These are phyloP conservation scores for Solanum hybrid DNA, from an alignment of 305 asterid genomes.

Conservation along the genomic window DNA sequence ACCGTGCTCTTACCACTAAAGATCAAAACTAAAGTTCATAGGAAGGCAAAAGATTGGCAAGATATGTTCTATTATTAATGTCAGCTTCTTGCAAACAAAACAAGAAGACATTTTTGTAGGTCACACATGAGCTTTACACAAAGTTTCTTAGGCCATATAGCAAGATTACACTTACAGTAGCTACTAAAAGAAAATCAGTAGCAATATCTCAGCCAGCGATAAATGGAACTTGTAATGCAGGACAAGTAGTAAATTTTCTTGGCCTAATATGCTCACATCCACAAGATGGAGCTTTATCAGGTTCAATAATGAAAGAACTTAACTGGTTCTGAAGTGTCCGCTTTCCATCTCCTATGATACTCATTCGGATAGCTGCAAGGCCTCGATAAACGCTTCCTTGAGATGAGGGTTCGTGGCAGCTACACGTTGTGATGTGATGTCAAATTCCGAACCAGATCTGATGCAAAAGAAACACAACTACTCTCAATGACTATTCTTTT, in stretches of 20 bases:
- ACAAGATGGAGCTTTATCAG: not conserved
- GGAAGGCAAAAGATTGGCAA: too few species aligned
- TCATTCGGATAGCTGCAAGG: slow-evolving; percentile 47
- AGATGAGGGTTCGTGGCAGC: slow-evolving; percentile 74
- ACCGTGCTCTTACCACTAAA: not conserved
- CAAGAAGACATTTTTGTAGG: not conserved
- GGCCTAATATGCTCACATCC: not conserved
- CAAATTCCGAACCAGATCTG: slow-evolving; percentile 74
- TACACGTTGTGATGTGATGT: slow-evolving; percentile 63
- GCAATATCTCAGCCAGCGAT: not conserved
- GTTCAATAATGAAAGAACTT: not conserved
- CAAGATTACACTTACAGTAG: not conserved
- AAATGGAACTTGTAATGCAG: not conserved
- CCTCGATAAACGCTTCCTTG: slow-evolving; percentile 61
- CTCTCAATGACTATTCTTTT: not conserved
- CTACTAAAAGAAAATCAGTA: not conserved
- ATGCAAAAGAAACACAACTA: not conserved
- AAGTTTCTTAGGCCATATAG: not conserved
- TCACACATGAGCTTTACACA: not conserved
- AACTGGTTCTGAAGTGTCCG: not conserved
- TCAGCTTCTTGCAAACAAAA: not conserved
- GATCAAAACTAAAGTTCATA: not conserved
- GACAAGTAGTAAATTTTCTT: not conserved
- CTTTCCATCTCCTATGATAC: not conserved
- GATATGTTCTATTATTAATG: not conserved